Base-by-base conservation (phyloP, 208 protist species). In the Jaenimonas drosophilae region DNA sequence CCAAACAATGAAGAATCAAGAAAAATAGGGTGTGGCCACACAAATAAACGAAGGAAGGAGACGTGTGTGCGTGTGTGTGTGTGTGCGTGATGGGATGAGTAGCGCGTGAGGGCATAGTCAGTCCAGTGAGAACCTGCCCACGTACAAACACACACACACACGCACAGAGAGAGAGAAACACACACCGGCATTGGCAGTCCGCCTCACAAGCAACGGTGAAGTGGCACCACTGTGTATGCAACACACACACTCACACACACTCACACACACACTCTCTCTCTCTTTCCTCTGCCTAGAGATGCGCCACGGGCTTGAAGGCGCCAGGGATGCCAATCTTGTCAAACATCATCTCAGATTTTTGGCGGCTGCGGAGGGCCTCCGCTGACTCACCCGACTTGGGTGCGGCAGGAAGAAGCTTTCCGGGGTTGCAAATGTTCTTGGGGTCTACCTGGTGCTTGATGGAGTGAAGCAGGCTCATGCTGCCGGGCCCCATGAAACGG, bases 391-490 rank as follows among this genome's bases (percentile, higher is more conserved):
- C 50, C 27, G 66, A 52, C 2, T 63, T 40, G 2, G 60, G 69
- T 2, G 37, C 23, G 2, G 70, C 68, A 1, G 88, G 88, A 14
- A 95, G 73, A 27, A 95, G 66, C 59, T 95, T 95, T 21, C 84
- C 84, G 0, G 88, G 81, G 60, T 95, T 95, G 64, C 83, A 93
- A 45, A 95, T 85, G 49, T 88, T 90, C 56, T 90, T 85, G 0
- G 88, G 84, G 66, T 95, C 88, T 16, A 89, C 20, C 32, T 71
- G 56, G 30, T 74, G 66, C 70, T 95, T 95, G 47, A 95, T 58
- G 24, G 38, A 41, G 44, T 70, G 67, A 12, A 95, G 72, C n/a
- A 91, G 36, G 19, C 81, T 47, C 55, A 95, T 64, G 1, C 59
- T 51, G 3, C 68, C 70, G 6, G 59, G 59, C 14, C 82, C 82